Evolutionary conservation across 202 grass and related monocot species (phyloP).

Genomic region (Alloteropsis angusta): DNA sequence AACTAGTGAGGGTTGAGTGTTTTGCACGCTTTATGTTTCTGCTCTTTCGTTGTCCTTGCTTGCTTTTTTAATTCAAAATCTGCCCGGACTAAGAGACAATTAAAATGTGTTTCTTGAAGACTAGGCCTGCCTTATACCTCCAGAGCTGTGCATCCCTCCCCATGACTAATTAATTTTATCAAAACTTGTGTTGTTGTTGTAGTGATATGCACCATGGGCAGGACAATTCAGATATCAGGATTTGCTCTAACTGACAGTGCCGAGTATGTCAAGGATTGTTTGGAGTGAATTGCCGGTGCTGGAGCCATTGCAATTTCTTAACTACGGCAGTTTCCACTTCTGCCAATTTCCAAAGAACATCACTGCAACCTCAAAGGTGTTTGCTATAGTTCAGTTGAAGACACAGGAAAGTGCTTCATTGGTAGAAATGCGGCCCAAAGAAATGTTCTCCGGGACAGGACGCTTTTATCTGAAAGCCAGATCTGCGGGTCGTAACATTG

Average conservation of each 20-base stretch:
- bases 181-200: conserved; percentile 9
- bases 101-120: not conserved
- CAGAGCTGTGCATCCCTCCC: not conserved
- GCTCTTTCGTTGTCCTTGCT: not conserved
- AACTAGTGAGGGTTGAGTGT: not conserved
- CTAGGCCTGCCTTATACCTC: not conserved
- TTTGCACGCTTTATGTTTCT: not conserved
- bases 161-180: not conserved
- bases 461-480: conserved; percentile 33
- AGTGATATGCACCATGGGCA: conserved; percentile 56
- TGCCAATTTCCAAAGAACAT: conserved; percentile 17
- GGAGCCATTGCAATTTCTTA: conserved; percentile 33
- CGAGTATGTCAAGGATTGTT: conserved; percentile 29
- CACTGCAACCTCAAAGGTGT: conserved; percentile 41
- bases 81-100: not conserved
- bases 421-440: conserved; percentile 21
- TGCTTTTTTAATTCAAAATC: not conserved
- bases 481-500: conserved; percentile 46
- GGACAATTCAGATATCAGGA: conserved; percentile 48
- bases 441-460: conserved; percentile 4
- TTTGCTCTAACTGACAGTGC: conserved; percentile 42
- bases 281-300: conserved; percentile 39
- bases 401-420: conserved; percentile 31
- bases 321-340: too few species aligned
- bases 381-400: conserved; percentile 73